phyloP scores from a whole-genome alignment of 108 stramenopile genomes.

The Skeletonema potamos region DNA sequence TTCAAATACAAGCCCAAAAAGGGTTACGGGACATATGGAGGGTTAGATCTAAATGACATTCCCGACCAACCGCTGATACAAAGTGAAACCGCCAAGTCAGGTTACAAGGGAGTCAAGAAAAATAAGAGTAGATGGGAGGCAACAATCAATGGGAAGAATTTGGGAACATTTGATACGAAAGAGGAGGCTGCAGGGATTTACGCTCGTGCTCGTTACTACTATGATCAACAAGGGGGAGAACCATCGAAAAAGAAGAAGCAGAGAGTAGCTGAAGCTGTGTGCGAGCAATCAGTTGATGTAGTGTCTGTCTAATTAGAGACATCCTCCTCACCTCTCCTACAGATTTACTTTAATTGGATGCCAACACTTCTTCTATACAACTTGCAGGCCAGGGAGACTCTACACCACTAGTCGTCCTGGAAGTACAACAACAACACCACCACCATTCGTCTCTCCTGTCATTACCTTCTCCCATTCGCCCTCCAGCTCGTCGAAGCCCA shows the following conservation, averaged over 20 bases:
- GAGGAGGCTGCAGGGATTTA: constrained; percentile 4
- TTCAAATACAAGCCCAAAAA: neutral
- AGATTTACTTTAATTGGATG: too few relatives aligned
- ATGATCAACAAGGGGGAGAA: neutral
- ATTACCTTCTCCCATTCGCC: too few relatives aligned
- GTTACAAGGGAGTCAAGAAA: neutral
- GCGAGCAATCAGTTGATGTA: neutral
- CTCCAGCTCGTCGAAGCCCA: constrained; percentile 55
- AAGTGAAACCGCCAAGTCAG: neutral
- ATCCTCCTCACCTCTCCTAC: too few relatives aligned
- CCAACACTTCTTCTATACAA: too few relatives aligned
- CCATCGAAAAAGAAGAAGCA: neutral
- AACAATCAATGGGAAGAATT: neutral
- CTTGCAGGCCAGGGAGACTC: too few relatives aligned
- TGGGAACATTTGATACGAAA: constrained; percentile 1
- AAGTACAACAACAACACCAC: too few relatives aligned
- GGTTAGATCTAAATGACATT: neutral
- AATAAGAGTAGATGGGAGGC: constrained; percentile 2
- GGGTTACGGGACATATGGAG: neutral
- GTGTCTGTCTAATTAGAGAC: neutral
- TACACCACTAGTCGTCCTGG: too few relatives aligned
- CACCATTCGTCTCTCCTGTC: too few relatives aligned
- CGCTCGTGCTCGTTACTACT: neutral
- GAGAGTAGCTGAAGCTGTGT: neutral
- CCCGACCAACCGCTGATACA: neutral